Conservation (phyloP, 2,329 filamentous ascomycete genomes). For the Purpureocillium takamizusanense region DNA sequence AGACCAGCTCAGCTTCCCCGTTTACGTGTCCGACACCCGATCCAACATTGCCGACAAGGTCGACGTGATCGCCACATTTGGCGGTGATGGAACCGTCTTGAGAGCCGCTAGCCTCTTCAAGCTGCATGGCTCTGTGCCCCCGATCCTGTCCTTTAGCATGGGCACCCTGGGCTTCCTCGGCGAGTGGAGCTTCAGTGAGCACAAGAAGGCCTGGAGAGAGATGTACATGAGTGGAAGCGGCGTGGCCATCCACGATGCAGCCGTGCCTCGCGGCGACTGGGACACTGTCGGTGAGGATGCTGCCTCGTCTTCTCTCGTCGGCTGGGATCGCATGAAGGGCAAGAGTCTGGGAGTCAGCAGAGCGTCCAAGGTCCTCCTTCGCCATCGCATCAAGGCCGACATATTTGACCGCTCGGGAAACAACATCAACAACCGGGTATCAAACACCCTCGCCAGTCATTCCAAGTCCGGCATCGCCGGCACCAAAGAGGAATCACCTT, state of each 20-base stretch:
- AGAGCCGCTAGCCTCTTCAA: slow-evolving; percentile 52
- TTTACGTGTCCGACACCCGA: slow-evolving; percentile 50
- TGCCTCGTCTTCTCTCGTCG: slow-evolving; percentile 14
- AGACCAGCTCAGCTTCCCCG: slow-evolving; percentile 59
- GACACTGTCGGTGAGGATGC: slow-evolving; percentile 11
- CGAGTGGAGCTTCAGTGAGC: slow-evolving; percentile 91
- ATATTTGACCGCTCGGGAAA: slow-evolving; percentile 63
- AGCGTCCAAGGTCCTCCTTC: slow-evolving; percentile 72
- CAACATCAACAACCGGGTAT: slow-evolving; percentile 45
- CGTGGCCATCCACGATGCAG: slow-evolving; percentile 36
- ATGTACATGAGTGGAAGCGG: slow-evolving; percentile 72
- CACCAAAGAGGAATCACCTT: slow-evolving; percentile 27
- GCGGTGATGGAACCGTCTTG: slow-evolving; percentile 56
- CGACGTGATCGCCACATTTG: slow-evolving; percentile 82
- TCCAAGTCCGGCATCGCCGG: slow-evolving; percentile 30
- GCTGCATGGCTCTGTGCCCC: slow-evolving; percentile 71
- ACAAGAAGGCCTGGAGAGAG: slow-evolving; percentile 85
- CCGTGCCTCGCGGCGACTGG: slow-evolving; percentile 21
- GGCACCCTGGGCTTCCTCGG: slow-evolving; percentile 90
- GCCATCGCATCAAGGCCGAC: slow-evolving; percentile 79
- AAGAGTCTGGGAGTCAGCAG: slow-evolving; percentile 72
- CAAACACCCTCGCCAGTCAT: slow-evolving; percentile 33
- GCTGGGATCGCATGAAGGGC: slow-evolving; percentile 67
- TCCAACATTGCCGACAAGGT: slow-evolving; percentile 65
- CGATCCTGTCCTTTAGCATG: slow-evolving; percentile 93